Evolutionary conservation across 331 rosid species (phyloP), one percentile per base, ranked within the genome.

Genomic region (Arachis monticola): DNA sequence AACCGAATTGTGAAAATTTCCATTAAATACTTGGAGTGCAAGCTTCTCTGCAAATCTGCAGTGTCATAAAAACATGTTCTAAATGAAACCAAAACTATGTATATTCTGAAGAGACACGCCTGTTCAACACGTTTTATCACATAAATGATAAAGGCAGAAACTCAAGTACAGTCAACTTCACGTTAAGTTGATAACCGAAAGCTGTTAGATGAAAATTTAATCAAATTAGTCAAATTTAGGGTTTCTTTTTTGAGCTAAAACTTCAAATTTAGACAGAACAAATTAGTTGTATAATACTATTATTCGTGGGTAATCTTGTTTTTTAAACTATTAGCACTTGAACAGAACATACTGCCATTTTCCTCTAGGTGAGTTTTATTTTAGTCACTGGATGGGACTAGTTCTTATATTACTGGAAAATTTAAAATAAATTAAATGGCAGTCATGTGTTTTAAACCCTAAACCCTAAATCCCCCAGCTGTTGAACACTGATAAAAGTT

Each of bases 1-100:
- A 94, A 75, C 97, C 97, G 63, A 92, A 83, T 83, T 92, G 99
- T 94, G 85, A 62, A 59, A 71, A 78, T 90, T 84, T 11, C 99
- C 96, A 3, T 87, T 92, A 79, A 94, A 94, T 82, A 90, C 60
- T 67, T 84, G 86, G 67, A 80, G 17, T 3, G 97, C 97, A 74
- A 92, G 84, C 89, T 88, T 94, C 78, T 88, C 93, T 67, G 90
- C 62, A 69, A 83, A 90, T 75, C 97, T 94, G 91, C 82, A 77
- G 73, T 67, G 60, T 22, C 41, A 62, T 71, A 63, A 81, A 70
- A 7, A 31, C 13, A 10, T 41, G 14, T 17, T 7, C 57, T 13
- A 53, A 66, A 63, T 72, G 69, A 12, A 42, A 46, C 51, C 45
- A 67, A 72, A 66, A 75, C 31, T 77, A 42, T 14, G 47, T 0